These are phyloP conservation scores for Dictyostelium firmibasis DNA, from an alignment of 78 protist genomes.

Conservation along the genomic window DNA sequence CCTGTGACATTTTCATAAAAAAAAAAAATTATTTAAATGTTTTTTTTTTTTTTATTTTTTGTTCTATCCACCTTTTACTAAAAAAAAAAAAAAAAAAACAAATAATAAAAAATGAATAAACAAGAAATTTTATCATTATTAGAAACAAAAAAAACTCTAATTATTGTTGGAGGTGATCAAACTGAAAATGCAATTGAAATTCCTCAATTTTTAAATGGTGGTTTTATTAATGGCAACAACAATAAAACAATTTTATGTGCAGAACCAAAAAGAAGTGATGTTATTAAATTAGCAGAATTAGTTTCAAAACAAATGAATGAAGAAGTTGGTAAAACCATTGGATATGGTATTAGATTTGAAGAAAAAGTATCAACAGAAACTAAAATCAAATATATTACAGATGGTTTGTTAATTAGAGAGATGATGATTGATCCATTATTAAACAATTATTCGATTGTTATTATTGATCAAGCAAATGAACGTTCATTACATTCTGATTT, in stretches of 20 bases:
- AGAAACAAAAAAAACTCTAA: slow-evolving; percentile 51
- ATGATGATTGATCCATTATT: slow-evolving; percentile 88
- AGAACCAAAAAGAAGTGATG: slow-evolving; percentile 92
- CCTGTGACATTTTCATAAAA: no score
- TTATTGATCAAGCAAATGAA: slow-evolving; percentile 98
- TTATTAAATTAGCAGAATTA: slow-evolving; percentile 86
- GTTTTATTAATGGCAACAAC: no score
- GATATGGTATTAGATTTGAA: slow-evolving; percentile 86
- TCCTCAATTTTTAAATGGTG: slow-evolving; percentile 85
- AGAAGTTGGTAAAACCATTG: slow-evolving; percentile 82
- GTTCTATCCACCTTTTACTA: no score
- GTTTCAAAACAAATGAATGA: slow-evolving; percentile 90
- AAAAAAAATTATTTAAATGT: no score
- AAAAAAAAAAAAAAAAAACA: no score
- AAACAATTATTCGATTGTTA: slow-evolving; percentile 80
- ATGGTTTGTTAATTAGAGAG: slow-evolving; percentile 97
- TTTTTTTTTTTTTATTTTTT: no score
- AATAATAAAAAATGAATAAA: no score
- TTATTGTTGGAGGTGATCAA: slow-evolving; percentile 76
- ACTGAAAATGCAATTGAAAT: slow-evolving; percentile 83
- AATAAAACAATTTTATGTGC: slow-evolving; percentile 82
- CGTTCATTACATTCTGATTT: slow-evolving; percentile 87
- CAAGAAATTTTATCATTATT: slow-evolving; percentile 16
- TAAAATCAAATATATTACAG: slow-evolving; percentile 93
- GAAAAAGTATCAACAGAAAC: slow-evolving; percentile 62